Percentiles rank a stretch among this genome's conserved stretches.
Evolutionary conservation across 768 basidiomycete genomes (phyloP).

Genomic region (Lentinula lateritia): DNA sequence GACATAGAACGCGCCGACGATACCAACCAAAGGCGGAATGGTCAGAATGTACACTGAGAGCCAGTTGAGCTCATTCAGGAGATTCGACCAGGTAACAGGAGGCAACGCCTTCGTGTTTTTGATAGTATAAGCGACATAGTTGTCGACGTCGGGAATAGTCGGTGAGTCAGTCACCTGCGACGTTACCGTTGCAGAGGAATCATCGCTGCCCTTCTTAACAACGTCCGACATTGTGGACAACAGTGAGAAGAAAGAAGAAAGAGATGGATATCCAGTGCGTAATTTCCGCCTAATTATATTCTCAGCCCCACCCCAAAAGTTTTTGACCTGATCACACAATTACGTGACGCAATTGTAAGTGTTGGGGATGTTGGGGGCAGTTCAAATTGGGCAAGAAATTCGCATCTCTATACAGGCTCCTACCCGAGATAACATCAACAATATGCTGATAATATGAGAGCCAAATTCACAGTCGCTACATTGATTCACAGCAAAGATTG

Average conservation of each 20-base stretch:
- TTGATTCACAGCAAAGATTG: too few species aligned
- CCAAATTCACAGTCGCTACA: too few species aligned
- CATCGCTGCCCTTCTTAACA: not conserved
- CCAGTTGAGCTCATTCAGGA: constrained; percentile 47
- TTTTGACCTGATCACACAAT: not conserved
- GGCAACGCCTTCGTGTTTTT: constrained; percentile 43
- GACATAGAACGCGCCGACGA: constrained; percentile 52
- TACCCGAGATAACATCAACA: too few species aligned
- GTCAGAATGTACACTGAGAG: constrained; percentile 53
- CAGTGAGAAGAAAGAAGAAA: not conserved
- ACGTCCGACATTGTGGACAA: constrained; percentile 5
- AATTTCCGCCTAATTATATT: not conserved
- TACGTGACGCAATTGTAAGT: not conserved
- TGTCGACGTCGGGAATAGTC: constrained; percentile 39
- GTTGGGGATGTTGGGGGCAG: not conserved
- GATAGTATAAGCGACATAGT: constrained; percentile 53
- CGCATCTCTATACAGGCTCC: not conserved
- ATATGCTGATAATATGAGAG: too few species aligned
- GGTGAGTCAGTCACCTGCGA: constrained; percentile 12
- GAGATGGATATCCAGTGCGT: not conserved
- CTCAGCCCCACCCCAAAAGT: not conserved
- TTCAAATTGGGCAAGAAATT: not conserved
- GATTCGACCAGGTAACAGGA: constrained; percentile 40
- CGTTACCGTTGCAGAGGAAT: not conserved
- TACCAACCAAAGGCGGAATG: constrained; percentile 52